Evolutionary conservation across 176 grass and related monocot genomes (phyloP).

Genomic region (Avena sativa): DNA sequence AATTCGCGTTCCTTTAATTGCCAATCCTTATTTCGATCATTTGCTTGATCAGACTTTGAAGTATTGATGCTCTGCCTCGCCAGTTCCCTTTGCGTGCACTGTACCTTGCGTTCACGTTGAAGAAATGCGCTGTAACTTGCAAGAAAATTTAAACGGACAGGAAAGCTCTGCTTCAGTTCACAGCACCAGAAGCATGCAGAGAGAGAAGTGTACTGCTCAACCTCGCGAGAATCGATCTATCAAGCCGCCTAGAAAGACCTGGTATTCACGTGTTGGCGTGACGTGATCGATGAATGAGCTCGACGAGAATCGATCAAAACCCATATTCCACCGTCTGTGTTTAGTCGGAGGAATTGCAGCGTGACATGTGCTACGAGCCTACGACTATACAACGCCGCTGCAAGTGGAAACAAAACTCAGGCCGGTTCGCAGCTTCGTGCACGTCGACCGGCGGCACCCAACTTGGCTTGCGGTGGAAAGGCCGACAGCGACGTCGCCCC

Average conservation of each 20-base stretch:
- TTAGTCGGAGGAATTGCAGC: neutral
- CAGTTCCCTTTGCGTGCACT: slow-evolving; percentile 33
- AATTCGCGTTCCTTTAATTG: neutral
- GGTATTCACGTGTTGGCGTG: slow-evolving; percentile 1
- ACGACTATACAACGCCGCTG: neutral
- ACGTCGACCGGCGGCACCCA: slow-evolving; percentile 57
- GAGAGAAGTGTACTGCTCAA: neutral
- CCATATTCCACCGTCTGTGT: neutral
- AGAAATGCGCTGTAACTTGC: neutral
- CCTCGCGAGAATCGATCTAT: neutral
- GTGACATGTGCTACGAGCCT: slow-evolving; percentile 1
- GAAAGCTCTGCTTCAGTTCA: slow-evolving; percentile 4
- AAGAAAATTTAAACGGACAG: neutral
- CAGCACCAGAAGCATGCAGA: slow-evolving; percentile 12
- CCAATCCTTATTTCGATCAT: neutral
- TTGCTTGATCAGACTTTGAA: neutral
- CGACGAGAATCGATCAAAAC: slow-evolving; percentile 25
- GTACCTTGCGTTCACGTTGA: neutral
- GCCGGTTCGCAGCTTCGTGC: slow-evolving; percentile 51
- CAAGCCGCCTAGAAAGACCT: slow-evolving; percentile 3
- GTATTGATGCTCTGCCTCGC: neutral
- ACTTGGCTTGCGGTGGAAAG: slow-evolving; percentile 44
- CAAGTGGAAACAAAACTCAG: slow-evolving; percentile 41
- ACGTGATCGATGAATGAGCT: neutral
- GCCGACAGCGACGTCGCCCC: slow-evolving; percentile 46